Evolutionary conservation across 2,329 filamentous ascomycete genomes (phyloP), one percentile per base, ranked within the genome.

Genomic region (Helicocarpus griseus): DNA sequence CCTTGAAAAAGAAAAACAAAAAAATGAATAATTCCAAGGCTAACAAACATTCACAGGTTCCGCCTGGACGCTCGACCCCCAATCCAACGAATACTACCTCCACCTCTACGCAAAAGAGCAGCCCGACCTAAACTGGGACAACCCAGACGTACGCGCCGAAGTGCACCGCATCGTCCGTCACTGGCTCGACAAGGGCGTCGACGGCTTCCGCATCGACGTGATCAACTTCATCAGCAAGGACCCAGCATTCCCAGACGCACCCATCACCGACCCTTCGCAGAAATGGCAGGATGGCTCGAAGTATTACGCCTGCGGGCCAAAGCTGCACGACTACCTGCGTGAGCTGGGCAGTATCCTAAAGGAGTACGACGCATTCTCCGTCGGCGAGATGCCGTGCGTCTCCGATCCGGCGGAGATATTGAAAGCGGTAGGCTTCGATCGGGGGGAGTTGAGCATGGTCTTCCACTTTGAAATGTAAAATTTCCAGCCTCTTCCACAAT

Each of bases 81-180:
- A 68, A n/a, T 87, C 85, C 0, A 74, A 77, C 45, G 84, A 90
- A 66, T 90, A 88, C 65, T 90, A 88, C 60, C 78, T 90, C 0
- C 82, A 86, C 55, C 75, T 93, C 9, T 94, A 88, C 65, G 81
- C 83, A 5, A 78, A 77, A 4, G 81, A 87, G 57, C 87, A 91
- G 64, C 87, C 88, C 0, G 88, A 93, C 59, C 74, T 93, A n/a
- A 93, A 93, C 68, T 93, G 87, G 86, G 85, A 90, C 61, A 86
- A 84, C 52, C 74, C 75, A 0, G 79, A 78, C 8, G 79, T 85
- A 0, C 78, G 86, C 14, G 70, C 79, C 43, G 87, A 86, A 1
- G 81, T 90, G 5, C 86, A 89, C 64, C 77, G 79, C 14, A 77
- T 85, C 4, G 86, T 90, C 78, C 77, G 79, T 28, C 93, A 90